Base-by-base conservation (phyloP, 331 rosid genomes). In the Telfairia occidentalis region DNA sequence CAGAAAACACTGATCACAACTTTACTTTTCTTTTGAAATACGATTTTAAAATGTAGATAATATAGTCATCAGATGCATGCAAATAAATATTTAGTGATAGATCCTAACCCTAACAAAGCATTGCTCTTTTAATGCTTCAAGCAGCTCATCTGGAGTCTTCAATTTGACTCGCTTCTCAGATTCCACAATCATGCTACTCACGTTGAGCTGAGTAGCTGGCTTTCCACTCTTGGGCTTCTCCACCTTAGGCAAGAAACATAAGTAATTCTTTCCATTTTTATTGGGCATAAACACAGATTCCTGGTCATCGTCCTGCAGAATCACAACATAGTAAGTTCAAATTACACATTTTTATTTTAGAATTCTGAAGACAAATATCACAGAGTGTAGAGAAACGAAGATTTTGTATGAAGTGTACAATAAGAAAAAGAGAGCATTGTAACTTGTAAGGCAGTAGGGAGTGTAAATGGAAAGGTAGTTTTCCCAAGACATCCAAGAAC, bases 121-220 rank as follows among this genome's bases (percentile, higher is more conserved):
- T 77, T 18, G 85, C 21, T 80, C 99, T 90, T 84, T 86, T 61
- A 91, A 86, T 66, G 77, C 90, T 90, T 90, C 96, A 66, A 95
- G 92, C 78, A 95, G 82, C 75, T 95, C 97, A 86, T 95, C 99
- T 2, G 99, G 96, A 5, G 99, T 95, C 92, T 90, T 95, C 84
- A 92, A 72, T 77, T 90, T 88, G 77, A 86, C 52, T 81, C 85
- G 87, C 78, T 88, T 90, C 87, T 91, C 93, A 35, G 96, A 81
- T 86, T 88, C 97, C 58, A 91, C 84, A 74, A 95, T 90, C 96
- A 95, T 78, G 83, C 92, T 85, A 86, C 93, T 95, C 78, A 81
- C 78, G 76, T 95, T 95, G 75, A 80, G 85, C 85, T 83, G 96
- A 40, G 81, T 76, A 77, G 82, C 76, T 54, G 90, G 86, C 82